Base-by-base conservation (phyloP, 345 rosid species). In the Brassica cretica region DNA sequence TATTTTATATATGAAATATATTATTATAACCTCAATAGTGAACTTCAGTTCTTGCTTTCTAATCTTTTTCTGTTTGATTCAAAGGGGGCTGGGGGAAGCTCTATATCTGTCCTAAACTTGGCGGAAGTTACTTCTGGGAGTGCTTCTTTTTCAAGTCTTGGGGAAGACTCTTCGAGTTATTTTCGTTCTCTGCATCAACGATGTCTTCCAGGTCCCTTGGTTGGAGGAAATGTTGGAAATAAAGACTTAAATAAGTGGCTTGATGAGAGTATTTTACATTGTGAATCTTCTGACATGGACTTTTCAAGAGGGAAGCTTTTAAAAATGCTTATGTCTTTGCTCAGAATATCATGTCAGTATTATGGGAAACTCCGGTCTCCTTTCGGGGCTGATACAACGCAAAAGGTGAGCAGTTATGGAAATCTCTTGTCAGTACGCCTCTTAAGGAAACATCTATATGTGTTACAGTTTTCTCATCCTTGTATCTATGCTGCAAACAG, bases 341-440 rank as follows among this genome's bases (percentile, higher is more conserved):
- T 93, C 29, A 93, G 84, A 85, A 86, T 96, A 82, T 93, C 92
- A 64, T 93, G 88, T 81, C 96, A 90, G 84, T 92, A 89, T 85
- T 96, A 96, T 82, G 99, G 98, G 75, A 96, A 93, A 88, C 92
- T 96, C 71, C 88, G 98, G 71, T 90, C 97, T 80, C 93, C 99
- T 81, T 96, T 90, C 68, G 95, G 98, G 55, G 63, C 84, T 61
- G 98, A 96, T 70, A 78, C 79, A 24, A 35, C 84, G 16, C 66
- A 84, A 80, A 90, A 82, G 96, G 98, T 95, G 85, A 84, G 71
- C 21, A 70, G 8, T 37, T 55, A 2, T 51, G 29, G 41, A 68
- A 46, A 68, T 68, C 2, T 18, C 66, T 74, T 21, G 12, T 41
- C 29, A 64, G 12, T 56, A 63, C 8, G 12, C 32, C 29, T 41